A percentile compares a stretch with the other conserved stretches of the same genome.
phyloP scores from a whole-genome alignment of 306 rosid species.

The Adenanthera pavonina region DNA sequence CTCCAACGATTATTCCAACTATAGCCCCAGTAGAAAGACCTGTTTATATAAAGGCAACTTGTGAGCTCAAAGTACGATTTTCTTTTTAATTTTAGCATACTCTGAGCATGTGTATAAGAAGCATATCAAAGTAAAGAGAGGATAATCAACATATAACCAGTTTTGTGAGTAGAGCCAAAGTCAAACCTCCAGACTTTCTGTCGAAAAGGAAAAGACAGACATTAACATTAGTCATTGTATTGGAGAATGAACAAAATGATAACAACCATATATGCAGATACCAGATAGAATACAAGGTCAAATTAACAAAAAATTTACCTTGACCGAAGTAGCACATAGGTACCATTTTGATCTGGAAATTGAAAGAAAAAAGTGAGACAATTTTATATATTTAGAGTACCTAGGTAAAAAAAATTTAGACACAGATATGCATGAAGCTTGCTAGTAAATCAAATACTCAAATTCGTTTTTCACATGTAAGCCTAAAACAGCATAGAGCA shows the following conservation, averaged over 20 bases:
- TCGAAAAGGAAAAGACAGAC: constrained; percentile 32
- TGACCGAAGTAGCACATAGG: constrained; percentile 39
- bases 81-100: constrained; percentile 22
- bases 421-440: neutral
- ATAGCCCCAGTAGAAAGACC: constrained; percentile 57
- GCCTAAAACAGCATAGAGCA: neutral
- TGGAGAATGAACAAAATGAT: neutral
- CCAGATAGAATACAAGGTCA: neutral
- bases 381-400: constrained; percentile 12
- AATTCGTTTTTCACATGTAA: neutral
- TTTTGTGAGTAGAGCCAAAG: constrained; percentile 32
- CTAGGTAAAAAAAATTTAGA: neutral
- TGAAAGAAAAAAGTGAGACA: constrained; percentile 33
- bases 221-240: neutral
- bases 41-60: constrained; percentile 48
- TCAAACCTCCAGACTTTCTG: constrained; percentile 60
- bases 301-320: constrained; percentile 52
- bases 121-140: constrained; percentile 32
- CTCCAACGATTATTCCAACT: constrained; percentile 67
- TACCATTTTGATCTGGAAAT: constrained; percentile 58
- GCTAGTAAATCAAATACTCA: neutral
- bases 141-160: constrained; percentile 29
- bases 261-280: neutral
- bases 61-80: constrained; percentile 34
- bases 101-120: constrained; percentile 10